These are phyloP conservation scores for Madurella fahalii DNA, from an alignment of 2,329 filamentous ascomycete species.

Conservation along the genomic window DNA sequence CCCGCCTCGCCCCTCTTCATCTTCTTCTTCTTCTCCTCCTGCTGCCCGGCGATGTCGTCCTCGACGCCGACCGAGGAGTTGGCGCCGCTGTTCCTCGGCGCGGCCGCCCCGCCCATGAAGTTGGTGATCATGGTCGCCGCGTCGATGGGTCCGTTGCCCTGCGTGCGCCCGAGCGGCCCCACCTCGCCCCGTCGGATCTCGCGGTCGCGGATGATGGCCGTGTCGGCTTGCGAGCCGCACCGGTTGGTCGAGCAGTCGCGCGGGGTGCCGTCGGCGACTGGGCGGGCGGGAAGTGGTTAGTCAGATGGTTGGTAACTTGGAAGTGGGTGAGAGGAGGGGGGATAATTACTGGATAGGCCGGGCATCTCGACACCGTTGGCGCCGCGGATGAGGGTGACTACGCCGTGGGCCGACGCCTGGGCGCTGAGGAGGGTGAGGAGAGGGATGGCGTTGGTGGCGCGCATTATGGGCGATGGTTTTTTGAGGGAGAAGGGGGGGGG, in stretches of 20 bases:
- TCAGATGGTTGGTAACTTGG: not conserved
- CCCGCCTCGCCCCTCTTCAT: not conserved
- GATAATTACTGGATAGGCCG: conserved; percentile 45
- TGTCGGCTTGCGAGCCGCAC: conserved; percentile 65
- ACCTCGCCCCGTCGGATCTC: conserved; percentile 54
- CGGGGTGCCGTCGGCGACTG: conserved; percentile 59
- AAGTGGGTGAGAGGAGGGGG: not conserved
- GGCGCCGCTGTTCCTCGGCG: conserved; percentile 23
- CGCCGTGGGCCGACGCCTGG: conserved; percentile 53
- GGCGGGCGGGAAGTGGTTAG: not conserved
- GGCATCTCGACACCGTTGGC: conserved; percentile 62
- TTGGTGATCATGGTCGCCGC: conserved; percentile 52
- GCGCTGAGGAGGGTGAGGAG: conserved; percentile 45
- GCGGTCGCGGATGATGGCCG: conserved; percentile 61
- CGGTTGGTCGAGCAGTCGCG: conserved; percentile 59
- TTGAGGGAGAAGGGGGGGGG: not conserved
- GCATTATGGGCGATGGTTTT: conserved; percentile 21
- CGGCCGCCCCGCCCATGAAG: conserved; percentile 52
- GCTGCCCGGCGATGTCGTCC: conserved; percentile 14
- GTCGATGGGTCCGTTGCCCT: conserved; percentile 55
- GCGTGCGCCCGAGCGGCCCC: conserved; percentile 60
- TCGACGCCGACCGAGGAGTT: conserved; percentile 21
- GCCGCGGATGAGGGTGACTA: conserved; percentile 52
- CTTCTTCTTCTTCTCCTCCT: not conserved
- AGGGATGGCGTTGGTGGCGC: conserved; percentile 34